phyloP scores from a whole-genome alignment of 1,139 yeast species.

The Martiniozyma asiatica region DNA sequence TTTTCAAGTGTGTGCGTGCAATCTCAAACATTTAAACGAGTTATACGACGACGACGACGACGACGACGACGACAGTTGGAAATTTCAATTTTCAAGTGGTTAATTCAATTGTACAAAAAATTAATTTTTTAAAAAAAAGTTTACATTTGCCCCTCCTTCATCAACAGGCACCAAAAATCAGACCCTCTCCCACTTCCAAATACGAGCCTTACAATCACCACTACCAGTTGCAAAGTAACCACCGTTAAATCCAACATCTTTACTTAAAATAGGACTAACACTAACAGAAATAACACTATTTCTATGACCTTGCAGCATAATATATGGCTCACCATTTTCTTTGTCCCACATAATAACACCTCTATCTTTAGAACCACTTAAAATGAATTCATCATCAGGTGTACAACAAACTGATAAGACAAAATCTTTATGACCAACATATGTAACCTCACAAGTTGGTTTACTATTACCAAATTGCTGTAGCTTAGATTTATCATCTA shows the following conservation, averaged over 20 bases:
- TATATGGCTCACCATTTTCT: slow-evolving; percentile 77
- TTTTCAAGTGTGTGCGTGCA: too few species aligned
- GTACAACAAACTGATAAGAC: slow-evolving; percentile 91
- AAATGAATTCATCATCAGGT: slow-evolving; percentile 82
- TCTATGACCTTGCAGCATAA: slow-evolving; percentile 95
- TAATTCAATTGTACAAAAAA: too few species aligned
- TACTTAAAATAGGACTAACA: slow-evolving; percentile 42
- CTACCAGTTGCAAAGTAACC: slow-evolving; percentile 92
- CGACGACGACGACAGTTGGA: too few species aligned
- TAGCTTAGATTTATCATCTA: slow-evolving; percentile 43
- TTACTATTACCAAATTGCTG: slow-evolving; percentile 26
- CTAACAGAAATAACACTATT: slow-evolving; percentile 94
- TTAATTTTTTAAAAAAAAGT: too few species aligned
- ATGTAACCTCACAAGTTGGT: slow-evolving; percentile 79
- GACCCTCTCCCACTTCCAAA: slow-evolving; percentile 68
- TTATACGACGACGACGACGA: too few species aligned
- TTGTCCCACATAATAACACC: slow-evolving; percentile 98
- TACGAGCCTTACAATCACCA: slow-evolving; percentile 95
- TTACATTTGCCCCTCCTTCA: too few species aligned
- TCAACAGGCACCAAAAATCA: too few species aligned
- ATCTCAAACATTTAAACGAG: too few species aligned
- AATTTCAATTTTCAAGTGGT: too few species aligned
- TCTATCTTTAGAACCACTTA: slow-evolving; percentile 94
- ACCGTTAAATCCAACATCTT: slow-evolving; percentile 57
- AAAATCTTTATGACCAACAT: slow-evolving; percentile 93